Conservation (phyloP, 805 yeast genomes). For the Cyberlindnera petersonii region DNA sequence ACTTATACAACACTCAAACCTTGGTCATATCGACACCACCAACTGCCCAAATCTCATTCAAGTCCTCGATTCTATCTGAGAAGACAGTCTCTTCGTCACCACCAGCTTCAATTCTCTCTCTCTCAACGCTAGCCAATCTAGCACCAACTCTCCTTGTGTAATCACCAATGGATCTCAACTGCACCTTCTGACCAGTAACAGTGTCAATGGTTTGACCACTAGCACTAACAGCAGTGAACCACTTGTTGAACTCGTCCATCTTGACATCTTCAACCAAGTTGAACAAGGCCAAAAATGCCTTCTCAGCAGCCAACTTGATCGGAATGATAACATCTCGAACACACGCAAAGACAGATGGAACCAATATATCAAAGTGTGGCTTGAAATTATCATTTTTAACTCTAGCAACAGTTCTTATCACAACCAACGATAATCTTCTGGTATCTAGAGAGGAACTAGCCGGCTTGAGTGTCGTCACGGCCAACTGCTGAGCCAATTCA, state of each 20-base stretch:
- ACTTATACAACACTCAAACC: slow-evolving; percentile 10
- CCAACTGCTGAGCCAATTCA: slow-evolving; percentile 47
- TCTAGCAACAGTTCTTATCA: slow-evolving; percentile 70
- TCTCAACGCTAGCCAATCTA: slow-evolving; percentile 79
- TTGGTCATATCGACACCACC: slow-evolving; percentile 57
- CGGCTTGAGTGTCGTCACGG: slow-evolving; percentile 49
- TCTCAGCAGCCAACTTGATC: slow-evolving; percentile 90
- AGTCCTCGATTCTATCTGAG: slow-evolving; percentile 84
- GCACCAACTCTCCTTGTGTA: slow-evolving; percentile 87
- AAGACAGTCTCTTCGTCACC: slow-evolving; percentile 85
- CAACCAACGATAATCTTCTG: slow-evolving; percentile 74
- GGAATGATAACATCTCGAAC: slow-evolving; percentile 89
- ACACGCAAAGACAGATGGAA: slow-evolving; percentile 73
- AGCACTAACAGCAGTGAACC: slow-evolving; percentile 50
- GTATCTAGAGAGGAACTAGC: slow-evolving; percentile 65
- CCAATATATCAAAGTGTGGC: slow-evolving; percentile 53
- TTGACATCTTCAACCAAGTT: slow-evolving; percentile 64
- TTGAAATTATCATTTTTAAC: slow-evolving; percentile 49
- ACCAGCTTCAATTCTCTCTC: slow-evolving; percentile 84
- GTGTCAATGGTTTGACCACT: slow-evolving; percentile 34
- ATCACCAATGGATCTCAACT: slow-evolving; percentile 75
- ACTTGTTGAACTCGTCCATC: slow-evolving; percentile 49
- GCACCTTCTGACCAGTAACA: slow-evolving; percentile 47
- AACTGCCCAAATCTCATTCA: slow-evolving; percentile 82
- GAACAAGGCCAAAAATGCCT: slow-evolving; percentile 73